phyloP scores from a whole-genome alignment of 2,329 filamentous ascomycete genomes.

The Xylaria sp. region DNA sequence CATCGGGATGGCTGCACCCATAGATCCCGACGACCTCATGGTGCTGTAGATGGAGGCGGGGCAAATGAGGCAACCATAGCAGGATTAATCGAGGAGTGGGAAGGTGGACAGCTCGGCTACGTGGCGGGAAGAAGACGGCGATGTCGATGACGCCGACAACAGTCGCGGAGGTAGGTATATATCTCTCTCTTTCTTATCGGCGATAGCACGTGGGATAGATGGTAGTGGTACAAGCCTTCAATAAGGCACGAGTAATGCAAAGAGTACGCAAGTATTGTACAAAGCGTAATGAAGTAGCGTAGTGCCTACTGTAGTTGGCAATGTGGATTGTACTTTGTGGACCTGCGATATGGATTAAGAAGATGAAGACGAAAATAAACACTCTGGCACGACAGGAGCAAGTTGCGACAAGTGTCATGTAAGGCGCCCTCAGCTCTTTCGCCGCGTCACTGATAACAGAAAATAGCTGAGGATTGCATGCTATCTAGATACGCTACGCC shows the following conservation, averaged over 20 bases:
- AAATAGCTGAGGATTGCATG: slow-evolving; percentile 16
- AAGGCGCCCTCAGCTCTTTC: slow-evolving; percentile 23
- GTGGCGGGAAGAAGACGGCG: not conserved
- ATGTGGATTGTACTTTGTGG: not conserved
- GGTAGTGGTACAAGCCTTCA: slow-evolving; percentile 14
- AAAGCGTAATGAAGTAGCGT: not conserved
- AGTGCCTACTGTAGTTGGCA: not conserved
- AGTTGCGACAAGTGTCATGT: slow-evolving; percentile 26
- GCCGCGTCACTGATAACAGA: slow-evolving; percentile 33
- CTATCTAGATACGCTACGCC: not conserved
- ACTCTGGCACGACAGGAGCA: slow-evolving; percentile 21
- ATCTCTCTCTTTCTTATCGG: slow-evolving; percentile 5
- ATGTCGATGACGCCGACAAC: slow-evolving; percentile 20
- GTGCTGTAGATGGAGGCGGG: slow-evolving; percentile 53
- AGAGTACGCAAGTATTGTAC: not conserved
- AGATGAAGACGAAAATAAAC: not conserved
- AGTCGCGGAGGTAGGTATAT: slow-evolving; percentile 5
- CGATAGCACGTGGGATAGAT: slow-evolving; percentile 13
- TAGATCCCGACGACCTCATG: slow-evolving; percentile 65
- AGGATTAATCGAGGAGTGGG: slow-evolving; percentile 43
- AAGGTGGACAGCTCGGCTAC: slow-evolving; percentile 5
- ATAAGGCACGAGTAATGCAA: slow-evolving; percentile 4
- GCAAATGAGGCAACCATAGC: slow-evolving; percentile 56
- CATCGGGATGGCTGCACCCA: slow-evolving; percentile 60
- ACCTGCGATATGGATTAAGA: not conserved